Base-by-base conservation (phyloP, 352 stramenopile species). In the Phytophthora ohioensis region DNA sequence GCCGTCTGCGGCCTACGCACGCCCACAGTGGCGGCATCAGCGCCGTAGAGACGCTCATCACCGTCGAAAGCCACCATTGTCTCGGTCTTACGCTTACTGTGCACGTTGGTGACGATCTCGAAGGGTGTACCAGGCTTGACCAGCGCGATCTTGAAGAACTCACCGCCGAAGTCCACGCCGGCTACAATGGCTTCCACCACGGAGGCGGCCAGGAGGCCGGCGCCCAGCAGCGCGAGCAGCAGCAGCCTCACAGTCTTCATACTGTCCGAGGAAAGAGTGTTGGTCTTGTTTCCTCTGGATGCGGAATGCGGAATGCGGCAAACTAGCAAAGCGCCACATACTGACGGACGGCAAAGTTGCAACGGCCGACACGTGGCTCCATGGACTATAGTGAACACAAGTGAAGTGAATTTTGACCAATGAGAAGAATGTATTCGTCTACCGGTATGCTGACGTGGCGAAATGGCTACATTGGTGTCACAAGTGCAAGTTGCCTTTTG, bases 21-120 rank as follows among this genome's bases (percentile, higher is more conserved):
- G 58, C 97, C 86, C 43, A 99, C 78, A 13, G 81, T 93, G 35
- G 87, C 90, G 0, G 97, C 97, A 76, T 99, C 97, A 3, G 93
- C 94, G 30, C 97, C 98, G 78, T 98, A 99, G 34, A 98, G 92
- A 0, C 97, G 87, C 59, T 98, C 95, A 31, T 96, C 93, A 56
- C 88, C 82, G 72, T 97, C 88, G 63, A 98, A 98, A 27, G 88
- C 87, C 43, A 98, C 87, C 59, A 94, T 91, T 63, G 97, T 97
- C 75, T 99, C 96, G 21, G 97, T 99, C 82, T 99, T 99, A 54
- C 98, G 93, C 84, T 99, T 99, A 65, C 94, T 98, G 73, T 99
- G 94, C 52, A 98, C 81, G 78, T 99, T 99, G 27, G 96, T 99
- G 3, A 99, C 97, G 83, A 99, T 99, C 80, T 98, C 95, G 60